Evolutionary conservation across 2,329 filamentous ascomycete species (phyloP).

Genomic region (Arthrinium puccinioides): DNA sequence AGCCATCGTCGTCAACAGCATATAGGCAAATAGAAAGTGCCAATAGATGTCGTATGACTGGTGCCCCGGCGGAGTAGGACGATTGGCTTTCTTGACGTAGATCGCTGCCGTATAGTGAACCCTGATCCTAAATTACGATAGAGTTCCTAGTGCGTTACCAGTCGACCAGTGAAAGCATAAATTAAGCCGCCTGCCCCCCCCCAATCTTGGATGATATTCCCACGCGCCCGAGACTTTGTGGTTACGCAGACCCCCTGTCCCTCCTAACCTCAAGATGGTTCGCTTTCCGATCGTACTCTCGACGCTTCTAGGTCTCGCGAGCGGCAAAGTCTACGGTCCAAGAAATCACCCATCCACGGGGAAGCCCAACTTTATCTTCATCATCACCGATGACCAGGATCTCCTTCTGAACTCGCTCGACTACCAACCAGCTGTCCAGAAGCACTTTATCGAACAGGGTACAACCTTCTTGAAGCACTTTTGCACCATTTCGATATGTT

Average conservation of each 20-base stretch:
- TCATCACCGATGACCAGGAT: conserved; percentile 57
- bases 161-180: background rate
- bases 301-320: background rate
- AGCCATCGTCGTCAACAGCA: background rate
- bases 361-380: conserved; percentile 48
- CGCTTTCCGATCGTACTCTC: background rate
- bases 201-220: no score
- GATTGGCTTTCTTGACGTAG: background rate
- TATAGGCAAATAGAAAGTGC: background rate
- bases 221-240: no score
- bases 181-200: background rate
- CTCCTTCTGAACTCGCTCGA: conserved; percentile 45
- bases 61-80: background rate
- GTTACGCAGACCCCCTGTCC: no score
- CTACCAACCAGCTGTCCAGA: conserved; percentile 44
- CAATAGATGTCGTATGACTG: background rate
- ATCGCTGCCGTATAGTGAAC: background rate
- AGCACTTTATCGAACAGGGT: conserved; percentile 44
- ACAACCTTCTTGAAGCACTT: conserved; percentile 49
- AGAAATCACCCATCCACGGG: background rate
- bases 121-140: background rate
- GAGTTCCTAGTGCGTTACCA: background rate
- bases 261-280: background rate
- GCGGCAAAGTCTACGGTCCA: background rate
- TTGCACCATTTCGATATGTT: conserved; percentile 50